phyloP scores from a whole-genome alignment of 208 protist species.

The Trypanosoma mega region DNA sequence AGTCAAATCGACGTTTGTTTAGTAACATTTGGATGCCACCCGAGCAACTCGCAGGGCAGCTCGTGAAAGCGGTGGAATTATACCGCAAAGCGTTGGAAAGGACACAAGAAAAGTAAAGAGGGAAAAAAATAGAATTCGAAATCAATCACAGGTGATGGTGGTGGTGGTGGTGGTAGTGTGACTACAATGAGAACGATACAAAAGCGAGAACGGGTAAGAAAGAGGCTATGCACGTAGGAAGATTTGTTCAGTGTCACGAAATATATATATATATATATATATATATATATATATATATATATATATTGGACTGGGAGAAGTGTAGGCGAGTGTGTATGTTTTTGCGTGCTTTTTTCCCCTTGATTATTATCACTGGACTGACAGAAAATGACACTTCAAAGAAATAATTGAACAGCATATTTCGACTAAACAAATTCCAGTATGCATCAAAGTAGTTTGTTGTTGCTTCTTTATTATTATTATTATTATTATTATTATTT shows the following conservation, averaged over 20 bases:
- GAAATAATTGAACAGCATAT: too few species aligned
- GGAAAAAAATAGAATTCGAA: too few species aligned
- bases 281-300: conserved; percentile 11
- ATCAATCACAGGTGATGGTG: background rate
- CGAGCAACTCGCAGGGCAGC: background rate
- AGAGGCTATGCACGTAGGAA: background rate
- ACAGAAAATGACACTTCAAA: too few species aligned
- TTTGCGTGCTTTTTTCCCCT: background rate
- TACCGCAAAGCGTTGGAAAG: background rate
- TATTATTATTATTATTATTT: too few species aligned
- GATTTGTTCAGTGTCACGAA: background rate
- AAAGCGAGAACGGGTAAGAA: background rate
- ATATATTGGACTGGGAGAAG: too few species aligned
- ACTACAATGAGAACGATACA: background rate
- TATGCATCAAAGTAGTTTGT: too few species aligned
- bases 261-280: conserved; percentile 2
- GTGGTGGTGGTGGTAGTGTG: background rate
- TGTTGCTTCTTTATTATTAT: conserved; percentile 21
- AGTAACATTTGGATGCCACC: conserved; percentile 18
- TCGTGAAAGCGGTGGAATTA: background rate
- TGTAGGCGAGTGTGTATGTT: background rate
- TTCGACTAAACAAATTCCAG: too few species aligned
- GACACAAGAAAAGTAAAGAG: background rate
- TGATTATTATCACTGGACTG: conserved; percentile 9
- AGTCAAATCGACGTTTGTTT: conserved; percentile 1